Percentiles rank a stretch among this genome's conserved stretches.
phyloP scores from a whole-genome alignment of 2,329 filamentous ascomycete genomes.

The Setomelanomma holmii region DNA sequence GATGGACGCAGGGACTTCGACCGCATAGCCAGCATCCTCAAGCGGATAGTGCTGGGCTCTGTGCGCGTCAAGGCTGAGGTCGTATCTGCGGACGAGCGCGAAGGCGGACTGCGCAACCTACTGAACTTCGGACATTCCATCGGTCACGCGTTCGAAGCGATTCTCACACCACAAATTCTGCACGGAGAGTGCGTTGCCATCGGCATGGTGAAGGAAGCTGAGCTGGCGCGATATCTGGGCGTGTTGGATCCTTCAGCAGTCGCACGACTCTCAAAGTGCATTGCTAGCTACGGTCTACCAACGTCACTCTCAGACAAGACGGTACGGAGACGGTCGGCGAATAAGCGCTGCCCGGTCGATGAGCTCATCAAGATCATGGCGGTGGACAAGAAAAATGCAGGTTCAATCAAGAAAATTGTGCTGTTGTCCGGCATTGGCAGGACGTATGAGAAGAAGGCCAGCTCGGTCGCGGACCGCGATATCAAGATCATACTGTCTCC shows the following conservation, averaged over 20 bases:
- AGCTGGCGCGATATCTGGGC: conserved; percentile 87
- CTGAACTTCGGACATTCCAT: conserved; percentile 99
- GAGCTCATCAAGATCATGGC: conserved; percentile 91
- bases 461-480: conserved; percentile 82
- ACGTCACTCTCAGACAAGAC: conserved; percentile 84
- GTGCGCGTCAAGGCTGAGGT: conserved; percentile 94
- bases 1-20: conserved; percentile 68
- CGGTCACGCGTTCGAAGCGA: conserved; percentile 94
- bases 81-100: conserved; percentile 91
- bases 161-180: conserved; percentile 91
- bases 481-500: conserved; percentile 85
- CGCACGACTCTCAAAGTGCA: conserved; percentile 87
- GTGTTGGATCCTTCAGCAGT: conserved; percentile 86
- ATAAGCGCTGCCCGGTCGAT: conserved; percentile 87
- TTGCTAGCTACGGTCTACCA: conserved; percentile 90
- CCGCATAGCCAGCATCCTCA: conserved; percentile 65
- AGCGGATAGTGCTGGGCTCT: conserved; percentile 79
- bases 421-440: conserved; percentile 88
- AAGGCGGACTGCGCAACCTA: conserved; percentile 91
- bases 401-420: conserved; percentile 93
- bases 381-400: conserved; percentile 98
- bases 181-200: conserved; percentile 97
- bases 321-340: conserved; percentile 81
- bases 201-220: conserved; percentile 98
- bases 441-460: conserved; percentile 86